Evolutionary conservation across 140 eudicot species (phyloP), one percentile per base, ranked within the genome.

Genomic region (Bidens hawaiensis): DNA sequence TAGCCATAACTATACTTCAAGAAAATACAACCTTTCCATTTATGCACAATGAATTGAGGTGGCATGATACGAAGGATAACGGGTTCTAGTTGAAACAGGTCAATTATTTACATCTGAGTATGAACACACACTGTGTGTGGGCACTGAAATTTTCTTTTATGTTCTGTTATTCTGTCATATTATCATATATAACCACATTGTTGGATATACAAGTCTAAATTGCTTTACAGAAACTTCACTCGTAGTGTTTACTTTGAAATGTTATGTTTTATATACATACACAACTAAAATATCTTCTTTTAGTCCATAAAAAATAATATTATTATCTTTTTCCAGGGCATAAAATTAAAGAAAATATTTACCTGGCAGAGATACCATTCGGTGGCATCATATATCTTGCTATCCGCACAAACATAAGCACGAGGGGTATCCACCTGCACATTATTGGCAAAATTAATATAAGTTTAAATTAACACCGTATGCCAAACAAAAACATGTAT

Each of bases 301-400:
- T 34, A 13, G 41, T 34, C 41, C 14, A 34, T 34, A 34, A 6
- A n/a, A n/a, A n/a, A n/a, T n/a, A n/a, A n/a, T n/a, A n/a, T n/a
- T n/a, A n/a, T n/a, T 31, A 31, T 31, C 0, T 5, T 31, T 2
- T 47, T 25, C 18, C 8, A 16, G 34, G 31, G 8, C 15, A 50
- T 48, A 7, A 33, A 5, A 23, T 21, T 9, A 24, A 6, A 61
- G 19, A 8, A 48, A 38, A 60, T 50, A 0, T 30, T 54, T 73
- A 93, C 99, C 96, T 93, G 99, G 75, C 99, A 93, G 51, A 93
- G 82, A 76, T 88, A 93, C 99, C 99, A 93, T 62, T 93, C 85
- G 18, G 96, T 87, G 36, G 96, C 96, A 79, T 93, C 77, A 31
- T 82, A 93, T 34, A 93, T 79, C 78, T 78, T 93, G 87, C 96